Evolutionary conservation across 768 basidiomycete species (phyloP), one percentile per base, ranked within the genome.

Genomic region (Calocybe indica): DNA sequence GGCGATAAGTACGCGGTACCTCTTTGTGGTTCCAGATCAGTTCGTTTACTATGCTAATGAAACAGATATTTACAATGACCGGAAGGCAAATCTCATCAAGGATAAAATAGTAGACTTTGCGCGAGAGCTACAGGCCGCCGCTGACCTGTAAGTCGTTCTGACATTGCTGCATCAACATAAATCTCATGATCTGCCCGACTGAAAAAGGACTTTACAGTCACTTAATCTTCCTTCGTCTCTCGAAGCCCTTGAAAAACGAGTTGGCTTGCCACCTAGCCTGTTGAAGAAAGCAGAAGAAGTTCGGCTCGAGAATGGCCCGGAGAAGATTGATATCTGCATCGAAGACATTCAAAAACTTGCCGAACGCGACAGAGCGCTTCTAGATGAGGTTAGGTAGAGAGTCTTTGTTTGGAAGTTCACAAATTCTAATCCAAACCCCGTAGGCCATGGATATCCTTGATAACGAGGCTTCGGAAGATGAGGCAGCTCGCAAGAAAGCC

Each of bases 401-500:
- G 52, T 37, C 29, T 42, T 43, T 29, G 29, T 37, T n/a, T 49
- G 33, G n/a, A 12, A 31, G 44, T 44, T 8, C 10, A 47, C 40
- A 2, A 8, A 9, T 40, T 14, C 39, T 34, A 43, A 35, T 28
- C 33, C 15, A 31, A 13, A 31, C 35, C 45, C 34, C 34, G 7
- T 48, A 96, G 93, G 82, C 91, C 0, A 76, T 92, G 71, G 92
- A 92, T 56, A 80, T 94, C 14, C 68, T 99, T n/a, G 92, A 95
- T 55, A 81, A 79, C 38, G 94, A 96, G 64, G 88, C 87, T 11
- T 86, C 85, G 10, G 88, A 91, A 58, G 89, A 92, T 54, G 89
- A 91, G 60, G 72, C 77, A 8, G 69, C 79, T 30, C 79, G 84
- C 11, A 74, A 75, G 52, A 75, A 76, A 15, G 65, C 62, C 1